phyloP scores from a whole-genome alignment of 192 early-diverging fungal species.

The Coemansia sp. region DNA sequence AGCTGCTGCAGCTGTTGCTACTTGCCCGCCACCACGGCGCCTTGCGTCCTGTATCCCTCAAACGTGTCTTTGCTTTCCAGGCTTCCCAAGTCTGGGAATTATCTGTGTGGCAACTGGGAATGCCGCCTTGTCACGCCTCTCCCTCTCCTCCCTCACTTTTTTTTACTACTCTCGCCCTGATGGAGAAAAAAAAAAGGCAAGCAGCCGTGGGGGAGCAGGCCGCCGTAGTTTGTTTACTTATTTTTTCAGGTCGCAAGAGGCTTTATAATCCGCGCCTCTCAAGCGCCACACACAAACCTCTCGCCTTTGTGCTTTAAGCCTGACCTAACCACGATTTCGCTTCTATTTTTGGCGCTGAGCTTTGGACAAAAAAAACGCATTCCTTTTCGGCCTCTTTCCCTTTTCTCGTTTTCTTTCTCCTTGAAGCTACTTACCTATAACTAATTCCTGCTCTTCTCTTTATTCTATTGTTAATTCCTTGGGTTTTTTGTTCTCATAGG shows the following conservation, averaged over 20 bases:
- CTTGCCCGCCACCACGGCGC: slow-evolving; percentile 4
- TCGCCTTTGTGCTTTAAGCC: slow-evolving; percentile 7
- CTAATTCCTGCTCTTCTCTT: slow-evolving; percentile 1
- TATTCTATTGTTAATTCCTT: background rate
- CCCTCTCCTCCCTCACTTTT: background rate
- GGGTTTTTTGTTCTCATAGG: background rate
- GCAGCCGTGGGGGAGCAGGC: background rate
- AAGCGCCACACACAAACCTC: background rate
- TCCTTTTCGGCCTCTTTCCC: background rate
- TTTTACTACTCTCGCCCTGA: slow-evolving; percentile 8
- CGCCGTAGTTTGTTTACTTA: background rate
- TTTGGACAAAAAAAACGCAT: slow-evolving; percentile 3
- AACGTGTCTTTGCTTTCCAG: background rate
- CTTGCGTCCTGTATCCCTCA: background rate
- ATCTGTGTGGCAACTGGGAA: background rate
- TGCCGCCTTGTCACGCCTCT: slow-evolving; percentile 11
- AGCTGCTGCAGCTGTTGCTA: background rate
- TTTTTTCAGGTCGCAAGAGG: background rate
- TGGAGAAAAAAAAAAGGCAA: slow-evolving; percentile 2
- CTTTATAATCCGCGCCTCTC: background rate
- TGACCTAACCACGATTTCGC: background rate
- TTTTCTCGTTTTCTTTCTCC: slow-evolving; percentile 3
- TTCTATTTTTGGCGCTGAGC: slow-evolving; percentile 9
- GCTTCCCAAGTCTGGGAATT: background rate
- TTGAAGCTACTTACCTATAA: slow-evolving; percentile 9